Evolutionary conservation across 441 rosid species (phyloP).

Genomic region (Pelargonium exstipulatum): DNA sequence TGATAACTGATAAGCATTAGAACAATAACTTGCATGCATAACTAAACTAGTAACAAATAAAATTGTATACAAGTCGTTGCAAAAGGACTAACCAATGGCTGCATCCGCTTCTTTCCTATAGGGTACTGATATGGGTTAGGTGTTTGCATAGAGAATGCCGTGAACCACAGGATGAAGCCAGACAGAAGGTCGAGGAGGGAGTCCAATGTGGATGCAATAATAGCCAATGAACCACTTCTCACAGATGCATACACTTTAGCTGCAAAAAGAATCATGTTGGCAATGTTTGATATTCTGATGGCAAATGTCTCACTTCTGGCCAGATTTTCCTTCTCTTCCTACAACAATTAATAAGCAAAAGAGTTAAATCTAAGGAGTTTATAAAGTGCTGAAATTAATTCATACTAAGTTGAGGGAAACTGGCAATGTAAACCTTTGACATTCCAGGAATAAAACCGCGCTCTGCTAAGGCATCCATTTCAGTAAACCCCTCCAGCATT

Average conservation of each 20-base stretch:
- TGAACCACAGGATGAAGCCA: slow-evolving; percentile 60
- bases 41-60: too few relatives aligned
- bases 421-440: slow-evolving; percentile 29
- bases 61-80: neutral
- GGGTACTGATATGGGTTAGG: slow-evolving; percentile 47
- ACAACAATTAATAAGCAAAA: neutral
- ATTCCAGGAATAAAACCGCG: slow-evolving; percentile 37
- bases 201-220: slow-evolving; percentile 59
- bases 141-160: slow-evolving; percentile 39
- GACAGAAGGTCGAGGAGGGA: slow-evolving; percentile 55
- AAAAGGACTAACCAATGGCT: slow-evolving; percentile 42
- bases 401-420: neutral
- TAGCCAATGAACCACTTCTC: slow-evolving; percentile 53
- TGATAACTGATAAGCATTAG: neutral
- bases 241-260: slow-evolving; percentile 52
- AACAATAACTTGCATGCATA: too few relatives aligned
- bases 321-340: slow-evolving; percentile 40
- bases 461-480: slow-evolving; percentile 43
- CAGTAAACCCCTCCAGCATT: slow-evolving; percentile 39
- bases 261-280: slow-evolving; percentile 34
- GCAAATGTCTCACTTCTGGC: slow-evolving; percentile 42
- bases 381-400: neutral
- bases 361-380: neutral
- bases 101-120: slow-evolving; percentile 62
- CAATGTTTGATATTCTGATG: slow-evolving; percentile 36